These are phyloP conservation scores for Ogataea pilisensis DNA, from an alignment of 805 yeast species.

Conservation along the genomic window DNA sequence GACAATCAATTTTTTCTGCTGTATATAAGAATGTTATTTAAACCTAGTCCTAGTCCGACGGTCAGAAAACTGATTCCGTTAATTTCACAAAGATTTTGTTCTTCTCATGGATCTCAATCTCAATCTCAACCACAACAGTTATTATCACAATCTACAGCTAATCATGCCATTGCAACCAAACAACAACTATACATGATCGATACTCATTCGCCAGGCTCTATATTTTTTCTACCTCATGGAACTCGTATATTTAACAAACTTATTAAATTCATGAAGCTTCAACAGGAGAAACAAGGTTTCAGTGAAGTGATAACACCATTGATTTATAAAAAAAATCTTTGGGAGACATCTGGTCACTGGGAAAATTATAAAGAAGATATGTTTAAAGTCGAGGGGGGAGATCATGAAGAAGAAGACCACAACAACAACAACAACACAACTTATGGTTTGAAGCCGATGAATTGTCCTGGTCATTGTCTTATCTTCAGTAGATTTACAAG, in stretches of 20 bases:
- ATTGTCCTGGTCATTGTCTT: conserved; percentile 56
- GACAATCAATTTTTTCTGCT: too few relatives aligned
- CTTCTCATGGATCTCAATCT: neutral
- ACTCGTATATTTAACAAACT: conserved; percentile 79
- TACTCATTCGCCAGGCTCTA: conserved; percentile 83
- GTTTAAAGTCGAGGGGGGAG: conserved; percentile 77
- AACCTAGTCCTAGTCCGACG: neutral
- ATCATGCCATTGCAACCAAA: conserved; percentile 45
- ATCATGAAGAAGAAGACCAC: conserved; percentile 31
- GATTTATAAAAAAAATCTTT: conserved; percentile 73
- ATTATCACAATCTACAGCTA: conserved; percentile 32
- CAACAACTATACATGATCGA: conserved; percentile 81
- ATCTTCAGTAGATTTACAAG: conserved; percentile 72
- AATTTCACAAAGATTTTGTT: conserved; percentile 7
- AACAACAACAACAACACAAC: conserved; percentile 33
- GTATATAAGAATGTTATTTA: neutral
- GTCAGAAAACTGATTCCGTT: neutral
- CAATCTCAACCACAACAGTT: conserved; percentile 2
- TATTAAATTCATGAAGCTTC: conserved; percentile 77
- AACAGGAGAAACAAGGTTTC: conserved; percentile 76
- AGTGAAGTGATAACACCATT: conserved; percentile 92
- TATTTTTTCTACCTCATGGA: conserved; percentile 91
- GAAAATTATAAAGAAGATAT: conserved; percentile 76
- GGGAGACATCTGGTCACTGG: conserved; percentile 97
- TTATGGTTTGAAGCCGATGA: conserved; percentile 70